Evolutionary conservation across 192 early-diverging fungal genomes (phyloP), one percentile per base, ranked within the genome.

Genomic region (Martensiomyces pterosporus): DNA sequence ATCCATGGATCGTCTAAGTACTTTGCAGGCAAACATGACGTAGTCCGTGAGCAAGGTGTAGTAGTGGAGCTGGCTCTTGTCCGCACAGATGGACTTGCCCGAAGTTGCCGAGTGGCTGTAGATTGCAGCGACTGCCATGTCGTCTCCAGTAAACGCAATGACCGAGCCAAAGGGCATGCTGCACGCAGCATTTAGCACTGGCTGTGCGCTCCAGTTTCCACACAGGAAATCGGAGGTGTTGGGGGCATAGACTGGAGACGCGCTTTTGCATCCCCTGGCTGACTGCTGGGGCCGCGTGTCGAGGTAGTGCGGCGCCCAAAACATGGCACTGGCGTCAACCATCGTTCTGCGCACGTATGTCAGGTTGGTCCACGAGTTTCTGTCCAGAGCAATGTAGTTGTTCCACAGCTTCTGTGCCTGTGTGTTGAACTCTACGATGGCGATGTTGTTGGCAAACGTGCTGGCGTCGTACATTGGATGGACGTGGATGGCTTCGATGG

Each of bases 191-290:
- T 71, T 64, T 17, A 47, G 39, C 22, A 59, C 55, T 3, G 38
- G 35, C 0, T 52, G 29, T 15, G 26, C 60, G 0, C 60, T 46
- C 10, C 59, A 59, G 39, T 64, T 71, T n/a, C n/a, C n/a, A 35
- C 67, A 71, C 29, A 71, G 43, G 51, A 71, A 71, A 32, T 71
- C 67, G 10, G 25, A 43, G 1, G 10, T 37, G 35, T 71, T 71
- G 10, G 49, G 37, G 3, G 15, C 42, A 24, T 64, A 71, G 1
- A 48, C 47, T 39, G 37, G 36, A 24, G 67, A 71, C 0, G 60
- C 51, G 33, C 46, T 57, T 23, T 29, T 14, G 26, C 67, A 71
- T 21, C 60, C 53, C 22, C 39, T 38, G 7, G 67, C n/a, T n/a
- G n/a, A n/a, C n/a, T n/a, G n/a, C n/a, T n/a, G n/a, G n/a, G n/a